These are phyloP conservation scores for Trichoderma hamatum DNA, from an alignment of 2,329 filamentous ascomycete genomes.

Conservation along the genomic window DNA sequence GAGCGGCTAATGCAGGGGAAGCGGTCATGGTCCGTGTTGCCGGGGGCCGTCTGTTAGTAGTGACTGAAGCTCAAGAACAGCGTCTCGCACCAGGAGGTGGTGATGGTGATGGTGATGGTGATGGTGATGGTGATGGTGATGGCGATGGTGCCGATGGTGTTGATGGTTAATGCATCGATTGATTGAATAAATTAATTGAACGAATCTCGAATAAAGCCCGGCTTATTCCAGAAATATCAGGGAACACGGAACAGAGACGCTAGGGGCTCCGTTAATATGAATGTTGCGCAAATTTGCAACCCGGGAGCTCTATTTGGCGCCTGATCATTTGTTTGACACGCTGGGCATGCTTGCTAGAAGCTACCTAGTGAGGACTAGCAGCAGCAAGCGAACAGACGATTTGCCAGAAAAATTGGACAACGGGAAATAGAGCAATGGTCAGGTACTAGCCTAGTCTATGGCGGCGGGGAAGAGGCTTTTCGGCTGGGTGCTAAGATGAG, in stretches of 20 bases:
- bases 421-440: not conserved
- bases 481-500: not conserved
- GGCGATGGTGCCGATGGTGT: not conserved
- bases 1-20: conserved; percentile 25
- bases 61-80: not conserved
- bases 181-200: not conserved
- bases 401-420: not conserved
- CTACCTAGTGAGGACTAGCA: conserved; percentile 1
- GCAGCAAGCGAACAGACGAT: not conserved
- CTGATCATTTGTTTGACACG: conserved; percentile 16
- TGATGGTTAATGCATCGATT: not conserved
- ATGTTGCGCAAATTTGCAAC: not conserved
- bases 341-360: not conserved
- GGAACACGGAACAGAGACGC: conserved; percentile 6
- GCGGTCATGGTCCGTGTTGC: not conserved
- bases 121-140: not conserved
- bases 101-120: no score
- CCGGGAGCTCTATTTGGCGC: conserved; percentile 2
- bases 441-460: conserved; percentile 1
- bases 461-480: not conserved
- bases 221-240: not conserved
- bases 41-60: not conserved
- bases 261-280: conserved; percentile 6
- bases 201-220: not conserved
- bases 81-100: not conserved